Conservation (phyloP, 257 asterid genomes). For the Echium plantagineum region DNA sequence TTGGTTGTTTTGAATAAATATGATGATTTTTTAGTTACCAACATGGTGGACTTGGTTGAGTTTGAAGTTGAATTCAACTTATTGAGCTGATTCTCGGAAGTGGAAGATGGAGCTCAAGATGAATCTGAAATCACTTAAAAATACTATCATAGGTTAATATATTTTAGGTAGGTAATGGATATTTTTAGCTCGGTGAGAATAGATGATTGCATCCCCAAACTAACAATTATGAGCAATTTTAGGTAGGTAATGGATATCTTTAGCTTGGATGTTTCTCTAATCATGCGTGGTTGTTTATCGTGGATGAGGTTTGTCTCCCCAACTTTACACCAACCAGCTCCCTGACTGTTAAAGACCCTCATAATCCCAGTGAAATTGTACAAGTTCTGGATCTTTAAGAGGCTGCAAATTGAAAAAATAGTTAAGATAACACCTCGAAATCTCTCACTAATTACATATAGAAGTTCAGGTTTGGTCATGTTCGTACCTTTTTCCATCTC, state of each 20-base stretch:
- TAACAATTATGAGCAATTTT: constrained; percentile 45
- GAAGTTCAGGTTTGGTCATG: neutral
- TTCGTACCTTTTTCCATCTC: constrained; percentile 26
- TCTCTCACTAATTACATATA: neutral
- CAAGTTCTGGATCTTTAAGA: constrained; percentile 76
- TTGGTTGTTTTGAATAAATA: too few relatives aligned
- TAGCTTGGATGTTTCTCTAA: constrained; percentile 53
- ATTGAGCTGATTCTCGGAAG: too few relatives aligned
- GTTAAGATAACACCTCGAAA: neutral
- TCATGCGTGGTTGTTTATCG: constrained; percentile 49
- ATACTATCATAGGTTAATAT: too few relatives aligned
- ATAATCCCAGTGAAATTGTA: constrained; percentile 61
- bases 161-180: too few relatives aligned
- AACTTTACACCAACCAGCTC: constrained; percentile 69
- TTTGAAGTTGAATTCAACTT: too few relatives aligned
- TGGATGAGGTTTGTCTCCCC: constrained; percentile 73
- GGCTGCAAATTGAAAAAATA: constrained; percentile 24
- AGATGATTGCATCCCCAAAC: constrained; percentile 51
- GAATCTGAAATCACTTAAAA: too few relatives aligned
- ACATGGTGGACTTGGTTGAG: too few relatives aligned
- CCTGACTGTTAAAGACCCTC: constrained; percentile 75
- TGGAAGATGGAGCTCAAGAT: too few relatives aligned
- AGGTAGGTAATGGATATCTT: constrained; percentile 63
- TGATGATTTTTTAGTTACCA: too few relatives aligned
- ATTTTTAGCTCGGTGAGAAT: too few relatives aligned